Evolutionary conservation across 192 early-diverging fungal species (phyloP).

Genomic region (Pilaira anomala): DNA sequence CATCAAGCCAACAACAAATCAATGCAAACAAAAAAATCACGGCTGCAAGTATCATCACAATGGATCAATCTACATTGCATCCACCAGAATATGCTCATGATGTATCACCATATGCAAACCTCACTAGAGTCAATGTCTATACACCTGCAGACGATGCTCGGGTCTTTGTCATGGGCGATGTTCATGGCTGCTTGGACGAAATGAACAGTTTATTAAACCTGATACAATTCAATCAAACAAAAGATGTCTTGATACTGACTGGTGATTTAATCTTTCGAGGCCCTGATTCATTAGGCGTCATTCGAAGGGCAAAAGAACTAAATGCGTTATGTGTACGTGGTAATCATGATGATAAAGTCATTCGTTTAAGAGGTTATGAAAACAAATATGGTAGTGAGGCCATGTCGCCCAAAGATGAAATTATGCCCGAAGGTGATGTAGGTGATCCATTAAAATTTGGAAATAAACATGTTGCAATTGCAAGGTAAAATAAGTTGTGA

Average conservation of each 20-base stretch:
- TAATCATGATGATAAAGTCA: slow-evolving; percentile 73
- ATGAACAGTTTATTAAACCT: slow-evolving; percentile 50
- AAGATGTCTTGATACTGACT: slow-evolving; percentile 59
- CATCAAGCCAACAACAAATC: background rate
- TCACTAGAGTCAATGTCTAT: slow-evolving; percentile 13
- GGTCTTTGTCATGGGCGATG: slow-evolving; percentile 70
- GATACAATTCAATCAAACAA: slow-evolving; percentile 31
- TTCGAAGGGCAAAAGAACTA: slow-evolving; percentile 47
- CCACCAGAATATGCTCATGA: background rate
- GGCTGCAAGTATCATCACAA: too few relatives aligned
- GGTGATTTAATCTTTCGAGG: slow-evolving; percentile 70
- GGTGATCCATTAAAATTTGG: slow-evolving; percentile 31
- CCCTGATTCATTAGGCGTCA: slow-evolving; percentile 54
- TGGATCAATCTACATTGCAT: background rate
- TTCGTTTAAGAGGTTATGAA: slow-evolving; percentile 45
- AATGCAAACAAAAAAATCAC: background rate
- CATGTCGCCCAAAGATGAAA: background rate
- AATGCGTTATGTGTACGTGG: slow-evolving; percentile 60
- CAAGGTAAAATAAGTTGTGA: slow-evolving; percentile 27
- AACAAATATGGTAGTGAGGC: slow-evolving; percentile 1
- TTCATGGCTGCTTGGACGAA: slow-evolving; percentile 61
- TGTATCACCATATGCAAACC: slow-evolving; percentile 29
- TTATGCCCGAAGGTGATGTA: slow-evolving; percentile 32
- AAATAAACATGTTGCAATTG: slow-evolving; percentile 31
- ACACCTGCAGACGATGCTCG: slow-evolving; percentile 16